A percentile compares a stretch with the other conserved stretches of the same genome.
These are phyloP conservation scores for Penicillium decumbens DNA, from an alignment of 2,329 filamentous ascomycete genomes.

Conservation along the genomic window DNA sequence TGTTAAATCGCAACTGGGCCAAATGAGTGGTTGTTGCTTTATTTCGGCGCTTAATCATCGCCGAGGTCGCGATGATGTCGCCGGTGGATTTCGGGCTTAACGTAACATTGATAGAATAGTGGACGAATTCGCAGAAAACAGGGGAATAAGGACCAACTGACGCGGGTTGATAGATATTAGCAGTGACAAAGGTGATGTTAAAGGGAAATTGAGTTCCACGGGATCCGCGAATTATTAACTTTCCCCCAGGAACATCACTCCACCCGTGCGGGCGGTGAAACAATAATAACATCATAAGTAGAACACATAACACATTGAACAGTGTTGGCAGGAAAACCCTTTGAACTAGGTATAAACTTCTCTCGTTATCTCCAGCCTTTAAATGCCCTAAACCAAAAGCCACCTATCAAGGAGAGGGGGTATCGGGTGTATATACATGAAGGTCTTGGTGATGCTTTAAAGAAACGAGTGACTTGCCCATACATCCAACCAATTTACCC, in stretches of 20 bases:
- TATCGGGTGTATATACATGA: slow-evolving; percentile 24
- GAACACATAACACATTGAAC: too few relatives aligned
- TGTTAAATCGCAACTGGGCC: slow-evolving; percentile 24
- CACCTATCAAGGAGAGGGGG: slow-evolving; percentile 17
- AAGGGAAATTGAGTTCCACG: slow-evolving; percentile 4
- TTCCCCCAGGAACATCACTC: slow-evolving; percentile 9
- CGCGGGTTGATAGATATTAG: background rate
- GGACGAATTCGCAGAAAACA: background rate
- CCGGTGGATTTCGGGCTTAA: slow-evolving; percentile 7
- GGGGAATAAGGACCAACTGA: background rate
- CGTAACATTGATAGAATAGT: slow-evolving; percentile 11
- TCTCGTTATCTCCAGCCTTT: slow-evolving; percentile 6
- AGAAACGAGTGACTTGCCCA: slow-evolving; percentile 3
- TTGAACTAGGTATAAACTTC: background rate
- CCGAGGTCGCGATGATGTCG: slow-evolving; percentile 15
- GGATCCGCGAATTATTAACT: slow-evolving; percentile 10
- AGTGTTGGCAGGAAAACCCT: background rate
- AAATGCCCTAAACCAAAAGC: slow-evolving; percentile 10
- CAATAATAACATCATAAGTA: background rate
- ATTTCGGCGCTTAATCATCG: slow-evolving; percentile 26
- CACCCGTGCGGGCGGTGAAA: background rate
- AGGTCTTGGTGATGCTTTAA: slow-evolving; percentile 4
- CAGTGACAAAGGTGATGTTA: background rate
- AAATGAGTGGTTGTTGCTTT: slow-evolving; percentile 24
- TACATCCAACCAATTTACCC: background rate